Evolutionary conservation across 2,329 filamentous ascomycete genomes (phyloP), one percentile per base, ranked within the genome.

Genomic region (Penicillium palitans): DNA sequence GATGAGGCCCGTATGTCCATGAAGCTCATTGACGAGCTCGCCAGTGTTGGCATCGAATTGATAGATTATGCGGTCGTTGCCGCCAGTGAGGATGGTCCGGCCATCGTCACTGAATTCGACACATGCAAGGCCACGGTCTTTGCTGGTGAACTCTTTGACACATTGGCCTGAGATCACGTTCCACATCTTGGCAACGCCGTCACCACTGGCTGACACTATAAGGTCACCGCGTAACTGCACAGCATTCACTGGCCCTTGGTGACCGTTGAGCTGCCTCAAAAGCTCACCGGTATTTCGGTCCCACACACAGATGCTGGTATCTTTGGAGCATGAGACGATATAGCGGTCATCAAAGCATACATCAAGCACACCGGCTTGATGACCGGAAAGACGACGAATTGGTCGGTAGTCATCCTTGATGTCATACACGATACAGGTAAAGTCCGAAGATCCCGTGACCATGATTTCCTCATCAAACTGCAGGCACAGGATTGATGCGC

Each of bases 251-350:
- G 95, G 95, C 0, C 95, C 95, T 2, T 86, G 83, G 75, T 99
- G 95, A 8, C 93, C 95, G 37, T 85, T 84, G 49, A 99, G 84
- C 68, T 90, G 89, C 69, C 90, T 90, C 48, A 96, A 76, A 47
- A 96, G 81, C 10, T 80, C 78, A 37, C 91, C 90, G 0, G 90
- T 95, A 55, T 84, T 79, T 46, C 95, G 90, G 70, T 96, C 90
- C 93, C 93, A 98, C 25, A 99, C 87, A 71, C 93, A 96, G 71
- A 99, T 96, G 62, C 85, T 93, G 41, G 89, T 87, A 76, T 99
- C 95, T 77, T 99, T 99, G 73, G 91, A 96, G 80, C 95, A 99
- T 6, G 93, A 97, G 51, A 98, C 89, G 68, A 99, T 97, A 76
- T 96, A 89, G 67, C 89, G 88, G 63, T 91, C 86, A 72, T 99